Percentiles rank a stretch among this genome's conserved stretches.
Conservation (phyloP, 768 basidiomycete genomes). For the Phlebiopsis flavidoalba region DNA sequence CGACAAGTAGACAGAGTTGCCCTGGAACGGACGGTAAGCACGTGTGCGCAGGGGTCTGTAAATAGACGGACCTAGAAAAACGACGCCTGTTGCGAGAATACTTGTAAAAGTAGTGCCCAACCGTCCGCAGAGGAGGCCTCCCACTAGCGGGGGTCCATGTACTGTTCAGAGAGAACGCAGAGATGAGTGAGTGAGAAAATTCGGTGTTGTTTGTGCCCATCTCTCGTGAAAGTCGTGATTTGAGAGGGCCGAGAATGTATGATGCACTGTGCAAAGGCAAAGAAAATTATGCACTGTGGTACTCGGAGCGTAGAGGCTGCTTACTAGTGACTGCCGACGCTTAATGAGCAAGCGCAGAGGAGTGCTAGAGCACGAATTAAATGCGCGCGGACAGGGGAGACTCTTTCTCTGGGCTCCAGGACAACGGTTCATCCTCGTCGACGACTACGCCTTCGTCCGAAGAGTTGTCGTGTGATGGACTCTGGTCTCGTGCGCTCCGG, state of each 20-base stretch:
- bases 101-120: constrained; percentile 69
- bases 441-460: constrained; percentile 13
- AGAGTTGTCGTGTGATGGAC: neutral
- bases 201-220: constrained; percentile 73
- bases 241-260: constrained; percentile 75
- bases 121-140: constrained; percentile 63
- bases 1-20: constrained; percentile 60
- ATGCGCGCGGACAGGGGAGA: constrained; percentile 28
- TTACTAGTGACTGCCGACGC: constrained; percentile 75
- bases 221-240: constrained; percentile 62
- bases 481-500: constrained; percentile 2
- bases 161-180: constrained; percentile 70
- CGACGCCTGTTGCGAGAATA: constrained; percentile 69
- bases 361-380: constrained; percentile 57
- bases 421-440: constrained; percentile 14
- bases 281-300: neutral
- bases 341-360: constrained; percentile 66
- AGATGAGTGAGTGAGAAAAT: constrained; percentile 66
- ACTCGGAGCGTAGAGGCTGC: constrained; percentile 15
- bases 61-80: constrained; percentile 47
- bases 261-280: constrained; percentile 42
- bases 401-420: neutral
- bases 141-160: constrained; percentile 77
- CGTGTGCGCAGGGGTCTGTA: neutral
- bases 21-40: constrained; percentile 31